These are phyloP conservation scores for Yamadazyma dushanensis DNA, from an alignment of 1,139 yeast species.

Conservation along the genomic window DNA sequence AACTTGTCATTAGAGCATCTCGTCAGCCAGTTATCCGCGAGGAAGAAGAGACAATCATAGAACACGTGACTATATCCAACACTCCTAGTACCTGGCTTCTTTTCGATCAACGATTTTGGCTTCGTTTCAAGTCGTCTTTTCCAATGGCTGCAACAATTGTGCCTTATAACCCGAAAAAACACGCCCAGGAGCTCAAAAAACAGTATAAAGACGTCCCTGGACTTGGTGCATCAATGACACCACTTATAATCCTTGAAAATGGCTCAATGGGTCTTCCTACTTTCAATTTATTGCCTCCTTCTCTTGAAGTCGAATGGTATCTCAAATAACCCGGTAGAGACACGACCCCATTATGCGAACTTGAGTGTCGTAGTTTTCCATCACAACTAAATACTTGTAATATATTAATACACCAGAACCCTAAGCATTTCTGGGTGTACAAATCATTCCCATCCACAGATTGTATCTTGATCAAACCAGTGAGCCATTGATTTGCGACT, in stretches of 20 bases:
- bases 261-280: slow-evolving; percentile 24
- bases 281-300: slow-evolving; percentile 11
- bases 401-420: too few species aligned
- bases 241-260: slow-evolving; percentile 15
- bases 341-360: background rate
- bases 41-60: slow-evolving; percentile 13
- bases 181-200: slow-evolving; percentile 8
- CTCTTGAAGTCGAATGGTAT: slow-evolving; percentile 20
- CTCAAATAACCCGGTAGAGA: slow-evolving; percentile 13
- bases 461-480: background rate
- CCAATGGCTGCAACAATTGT: slow-evolving; percentile 14
- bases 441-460: too few species aligned
- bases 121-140: slow-evolving; percentile 20
- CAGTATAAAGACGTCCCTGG: slow-evolving; percentile 10
- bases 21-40: slow-evolving; percentile 27
- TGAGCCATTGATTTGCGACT: slow-evolving; percentile 2
- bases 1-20: slow-evolving; percentile 14
- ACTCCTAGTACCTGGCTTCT: slow-evolving; percentile 25
- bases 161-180: slow-evolving; percentile 23
- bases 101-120: slow-evolving; percentile 40
- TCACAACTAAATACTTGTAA: too few species aligned
- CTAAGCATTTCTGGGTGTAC: too few species aligned
- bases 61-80: slow-evolving; percentile 4
- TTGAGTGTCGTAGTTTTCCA: background rate
- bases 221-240: slow-evolving; percentile 10